A percentile compares a stretch with the other conserved stretches of the same genome.
Conservation (phyloP, 805 yeast species). For the Saturnispora zaruensis region DNA sequence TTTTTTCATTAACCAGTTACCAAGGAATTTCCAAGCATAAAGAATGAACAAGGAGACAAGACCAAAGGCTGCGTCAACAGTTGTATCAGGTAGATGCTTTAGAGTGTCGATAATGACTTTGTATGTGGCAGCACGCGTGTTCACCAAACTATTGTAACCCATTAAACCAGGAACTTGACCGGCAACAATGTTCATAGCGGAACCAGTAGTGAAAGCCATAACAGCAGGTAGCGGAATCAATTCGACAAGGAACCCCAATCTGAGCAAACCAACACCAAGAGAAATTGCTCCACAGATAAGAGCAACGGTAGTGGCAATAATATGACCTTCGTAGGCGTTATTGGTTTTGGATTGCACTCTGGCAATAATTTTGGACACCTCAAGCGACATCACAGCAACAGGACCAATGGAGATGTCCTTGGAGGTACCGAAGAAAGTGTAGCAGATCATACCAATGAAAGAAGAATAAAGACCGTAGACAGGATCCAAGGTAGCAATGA, state of each 20-base stretch:
- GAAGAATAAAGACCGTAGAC: constrained; percentile 88
- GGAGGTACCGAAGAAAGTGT: constrained; percentile 88
- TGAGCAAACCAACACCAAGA: constrained; percentile 68
- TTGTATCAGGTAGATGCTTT: constrained; percentile 60
- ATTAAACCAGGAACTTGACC: constrained; percentile 85
- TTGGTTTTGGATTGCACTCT: constrained; percentile 42
- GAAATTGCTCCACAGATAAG: constrained; percentile 82
- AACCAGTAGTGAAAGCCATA: constrained; percentile 91
- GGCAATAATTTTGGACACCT: constrained; percentile 70
- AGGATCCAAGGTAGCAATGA: constrained; percentile 69
- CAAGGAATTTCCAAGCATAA: constrained; percentile 59
- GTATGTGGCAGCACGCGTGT: constrained; percentile 68
- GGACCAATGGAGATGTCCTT: constrained; percentile 96
- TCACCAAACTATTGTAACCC: constrained; percentile 61
- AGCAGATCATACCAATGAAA: constrained; percentile 81
- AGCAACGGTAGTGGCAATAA: constrained; percentile 72
- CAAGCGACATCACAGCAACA: constrained; percentile 90
- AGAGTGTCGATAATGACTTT: constrained; percentile 60
- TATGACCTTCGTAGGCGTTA: constrained; percentile 44
- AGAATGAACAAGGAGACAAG: constrained; percentile 64
- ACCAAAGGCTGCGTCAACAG: constrained; percentile 84
- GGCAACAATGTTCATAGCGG: constrained; percentile 70
- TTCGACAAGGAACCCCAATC: constrained; percentile 84
- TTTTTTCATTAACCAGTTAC: constrained; percentile 52
- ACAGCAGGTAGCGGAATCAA: constrained; percentile 88